phyloP scores from a whole-genome alignment of 495 filamentous ascomycete genomes.

The Aspergillus nanangensis region DNA sequence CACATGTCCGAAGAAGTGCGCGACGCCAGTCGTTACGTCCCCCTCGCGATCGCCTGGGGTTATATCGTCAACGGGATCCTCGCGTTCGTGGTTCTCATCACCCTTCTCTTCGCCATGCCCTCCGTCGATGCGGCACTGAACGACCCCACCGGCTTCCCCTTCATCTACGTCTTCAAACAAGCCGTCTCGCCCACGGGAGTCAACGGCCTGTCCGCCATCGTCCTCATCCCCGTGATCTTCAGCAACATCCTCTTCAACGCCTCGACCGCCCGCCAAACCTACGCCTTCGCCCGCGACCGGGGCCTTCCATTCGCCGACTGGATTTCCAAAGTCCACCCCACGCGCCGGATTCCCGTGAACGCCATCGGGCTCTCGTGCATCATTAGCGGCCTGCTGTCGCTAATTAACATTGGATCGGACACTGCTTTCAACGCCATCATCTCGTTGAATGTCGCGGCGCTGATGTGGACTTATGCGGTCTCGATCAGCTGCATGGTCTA shows the following conservation, averaged over 20 bases:
- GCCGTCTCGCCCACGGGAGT: constrained; percentile 21
- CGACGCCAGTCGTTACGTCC: constrained; percentile 28
- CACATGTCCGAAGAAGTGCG: constrained; percentile 41
- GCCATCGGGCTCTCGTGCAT: constrained; percentile 17
- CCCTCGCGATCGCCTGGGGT: constrained; percentile 25
- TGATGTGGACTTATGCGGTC: constrained; percentile 35
- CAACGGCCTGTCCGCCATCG: constrained; percentile 15
- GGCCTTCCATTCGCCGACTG: constrained; percentile 44
- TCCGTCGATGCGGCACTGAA: constrained; percentile 25
- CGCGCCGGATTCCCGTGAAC: constrained; percentile 27
- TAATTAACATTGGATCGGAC: constrained; percentile 41
- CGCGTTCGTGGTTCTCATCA: constrained; percentile 29
- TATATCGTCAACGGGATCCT: constrained; percentile 32
- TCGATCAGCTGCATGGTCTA: constrained; percentile 33
- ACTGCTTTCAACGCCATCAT: constrained; percentile 53
- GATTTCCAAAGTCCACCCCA: constrained; percentile 20
- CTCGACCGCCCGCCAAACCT: constrained; percentile 15
- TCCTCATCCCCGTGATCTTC: constrained; percentile 21
- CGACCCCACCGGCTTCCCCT: constrained; percentile 23
- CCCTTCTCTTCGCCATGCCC: constrained; percentile 34
- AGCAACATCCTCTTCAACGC: constrained; percentile 19
- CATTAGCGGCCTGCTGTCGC: constrained; percentile 13
- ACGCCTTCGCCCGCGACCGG: constrained; percentile 14
- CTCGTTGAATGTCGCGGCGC: constrained; percentile 37
- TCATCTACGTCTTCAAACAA: constrained; percentile 27